phyloP scores from a whole-genome alignment of 768 basidiomycete genomes.

The Rhodotorula babjevae region DNA sequence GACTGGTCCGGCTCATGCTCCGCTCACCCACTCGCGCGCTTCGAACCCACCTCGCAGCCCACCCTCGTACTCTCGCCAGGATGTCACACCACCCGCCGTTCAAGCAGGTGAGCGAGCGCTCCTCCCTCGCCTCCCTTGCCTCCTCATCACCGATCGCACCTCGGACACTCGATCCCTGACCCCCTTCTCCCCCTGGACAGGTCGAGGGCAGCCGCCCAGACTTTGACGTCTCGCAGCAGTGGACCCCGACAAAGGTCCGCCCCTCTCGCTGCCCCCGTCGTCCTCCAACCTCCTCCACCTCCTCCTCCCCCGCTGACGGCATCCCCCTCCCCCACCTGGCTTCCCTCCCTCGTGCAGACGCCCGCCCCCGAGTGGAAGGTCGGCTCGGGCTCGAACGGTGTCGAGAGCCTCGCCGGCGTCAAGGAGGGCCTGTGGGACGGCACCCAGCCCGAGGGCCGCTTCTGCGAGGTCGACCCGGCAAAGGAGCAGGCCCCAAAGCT shows the following conservation, averaged over 20 bases:
- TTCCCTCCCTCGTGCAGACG: conserved; percentile 2
- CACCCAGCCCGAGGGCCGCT: background rate
- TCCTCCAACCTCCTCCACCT: too few relatives aligned
- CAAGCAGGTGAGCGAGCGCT: conserved; percentile 28
- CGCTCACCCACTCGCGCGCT: background rate
- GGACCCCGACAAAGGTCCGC: conserved; percentile 10
- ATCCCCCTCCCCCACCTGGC: too few relatives aligned
- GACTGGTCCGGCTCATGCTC: background rate
- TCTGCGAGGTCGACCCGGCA: conserved; percentile 24
- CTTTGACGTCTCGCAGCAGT: conserved; percentile 11
- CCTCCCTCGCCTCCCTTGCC: too few relatives aligned
- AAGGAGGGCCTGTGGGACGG: conserved; percentile 27
- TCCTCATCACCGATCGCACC: background rate
- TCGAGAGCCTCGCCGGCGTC: conserved; percentile 17
- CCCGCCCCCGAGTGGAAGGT: conserved; percentile 37
- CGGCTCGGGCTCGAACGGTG: conserved; percentile 20
- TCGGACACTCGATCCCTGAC: background rate
- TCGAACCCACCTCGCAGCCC: background rate
- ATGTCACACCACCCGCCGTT: conserved; percentile 35
- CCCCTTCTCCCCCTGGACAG: background rate
- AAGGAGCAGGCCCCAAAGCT: conserved; percentile 1
- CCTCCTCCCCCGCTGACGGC: background rate
- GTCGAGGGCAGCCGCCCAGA: conserved; percentile 29
- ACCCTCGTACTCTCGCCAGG: background rate
- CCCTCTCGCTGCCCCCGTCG: background rate